Percentiles rank a stretch among this genome's conserved stretches.
phyloP scores from a whole-genome alignment of 768 basidiomycete species.

The Multifurca ochricompacta region DNA sequence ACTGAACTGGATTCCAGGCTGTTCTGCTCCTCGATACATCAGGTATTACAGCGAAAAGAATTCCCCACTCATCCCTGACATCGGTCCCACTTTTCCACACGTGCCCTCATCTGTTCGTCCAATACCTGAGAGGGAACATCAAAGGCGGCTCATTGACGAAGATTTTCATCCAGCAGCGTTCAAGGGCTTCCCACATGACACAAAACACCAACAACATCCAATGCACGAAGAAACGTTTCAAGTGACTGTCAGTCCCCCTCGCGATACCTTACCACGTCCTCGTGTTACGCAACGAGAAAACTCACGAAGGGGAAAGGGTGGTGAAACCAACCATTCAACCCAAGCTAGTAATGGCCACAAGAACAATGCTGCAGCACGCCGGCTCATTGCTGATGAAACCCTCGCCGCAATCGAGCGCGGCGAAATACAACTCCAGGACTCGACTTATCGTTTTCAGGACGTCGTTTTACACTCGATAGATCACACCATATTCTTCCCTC shows the following conservation, averaged over 20 bases:
- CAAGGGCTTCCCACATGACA: neutral
- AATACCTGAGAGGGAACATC: conserved; percentile 4
- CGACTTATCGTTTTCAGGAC: conserved; percentile 30
- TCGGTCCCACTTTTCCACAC: neutral
- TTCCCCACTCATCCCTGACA: neutral
- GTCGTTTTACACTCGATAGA: conserved; percentile 30
- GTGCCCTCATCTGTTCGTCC: neutral
- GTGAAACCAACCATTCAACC: neutral
- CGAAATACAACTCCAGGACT: conserved; percentile 28
- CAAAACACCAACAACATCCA: neutral
- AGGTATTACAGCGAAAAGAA: conserved; percentile 4
- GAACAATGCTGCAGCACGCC: neutral
- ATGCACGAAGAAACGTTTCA: conserved; percentile 4
- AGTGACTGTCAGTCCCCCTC: neutral
- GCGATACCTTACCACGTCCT: neutral
- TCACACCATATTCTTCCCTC: conserved; percentile 46
- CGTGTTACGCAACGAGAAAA: conserved; percentile 5
- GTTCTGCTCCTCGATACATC: conserved; percentile 2
- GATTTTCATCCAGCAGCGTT: neutral
- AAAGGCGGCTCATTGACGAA: conserved; percentile 14
- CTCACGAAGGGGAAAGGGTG: neutral
- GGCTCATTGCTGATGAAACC: conserved; percentile 43
- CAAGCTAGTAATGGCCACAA: neutral
- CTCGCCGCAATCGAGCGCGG: conserved; percentile 42
- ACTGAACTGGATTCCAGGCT: conserved; percentile 14